Evolutionary conservation across 805 yeast genomes (phyloP).

Genomic region (Hanseniaspora clermontiae): DNA sequence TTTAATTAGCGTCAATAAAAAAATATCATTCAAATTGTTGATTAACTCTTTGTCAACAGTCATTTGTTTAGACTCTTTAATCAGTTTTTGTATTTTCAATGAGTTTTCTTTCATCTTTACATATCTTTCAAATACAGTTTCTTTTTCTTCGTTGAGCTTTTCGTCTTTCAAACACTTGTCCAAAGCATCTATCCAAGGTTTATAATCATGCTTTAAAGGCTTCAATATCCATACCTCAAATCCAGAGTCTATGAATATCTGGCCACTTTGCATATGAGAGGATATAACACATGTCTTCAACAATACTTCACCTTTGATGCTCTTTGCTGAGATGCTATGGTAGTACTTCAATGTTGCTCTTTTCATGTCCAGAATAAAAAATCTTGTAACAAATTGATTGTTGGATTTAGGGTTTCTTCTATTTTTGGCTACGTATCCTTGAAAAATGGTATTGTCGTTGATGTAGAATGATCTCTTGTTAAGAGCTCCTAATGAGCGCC

Average conservation of each 20-base stretch:
- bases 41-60: background rate
- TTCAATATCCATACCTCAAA: slow-evolving; percentile 87
- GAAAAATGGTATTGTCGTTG: slow-evolving; percentile 58
- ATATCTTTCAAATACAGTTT: slow-evolving; percentile 3
- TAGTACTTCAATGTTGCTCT: slow-evolving; percentile 77
- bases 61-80: background rate
- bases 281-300: slow-evolving; percentile 69
- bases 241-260: slow-evolving; percentile 81
- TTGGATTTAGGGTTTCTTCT: slow-evolving; percentile 53
- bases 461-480: slow-evolving; percentile 27
- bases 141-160: background rate
- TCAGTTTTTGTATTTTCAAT: background rate
- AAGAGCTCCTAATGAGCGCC: slow-evolving; percentile 15
- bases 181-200: slow-evolving; percentile 72
- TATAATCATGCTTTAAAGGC: slow-evolving; percentile 57
- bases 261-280: slow-evolving; percentile 53
- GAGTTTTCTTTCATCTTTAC: background rate
- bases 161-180: slow-evolving; percentile 8
- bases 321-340: slow-evolving; percentile 53
- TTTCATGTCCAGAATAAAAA: slow-evolving; percentile 68
- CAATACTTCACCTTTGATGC: slow-evolving; percentile 84
- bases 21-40: background rate
- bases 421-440: slow-evolving; percentile 66
- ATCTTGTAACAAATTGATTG: slow-evolving; percentile 78
- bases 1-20: background rate